A percentile compares a stretch with the other conserved stretches of the same genome.
These are phyloP conservation scores for Leccinum uliginosum DNA, from an alignment of 768 basidiomycete species.

Conservation along the genomic window DNA sequence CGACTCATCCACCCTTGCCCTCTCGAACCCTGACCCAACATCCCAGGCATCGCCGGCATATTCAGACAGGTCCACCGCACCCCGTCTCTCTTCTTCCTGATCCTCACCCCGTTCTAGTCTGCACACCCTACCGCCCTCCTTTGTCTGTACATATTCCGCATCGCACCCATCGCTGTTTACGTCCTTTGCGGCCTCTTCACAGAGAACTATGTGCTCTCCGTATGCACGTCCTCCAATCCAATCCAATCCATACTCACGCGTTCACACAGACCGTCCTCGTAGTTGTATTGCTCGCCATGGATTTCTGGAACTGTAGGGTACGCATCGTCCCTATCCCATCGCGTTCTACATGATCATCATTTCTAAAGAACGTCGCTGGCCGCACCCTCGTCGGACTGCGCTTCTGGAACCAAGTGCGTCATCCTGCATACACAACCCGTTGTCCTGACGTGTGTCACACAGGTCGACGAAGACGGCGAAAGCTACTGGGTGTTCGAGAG, in stretches of 20 bases:
- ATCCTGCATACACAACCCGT: background rate
- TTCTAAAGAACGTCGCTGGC: slow-evolving; percentile 81
- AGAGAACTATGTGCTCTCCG: slow-evolving; percentile 88
- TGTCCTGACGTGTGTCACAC: slow-evolving; percentile 3
- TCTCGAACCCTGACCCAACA: slow-evolving; percentile 1
- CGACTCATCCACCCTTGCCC: background rate
- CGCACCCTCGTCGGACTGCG: slow-evolving; percentile 90
- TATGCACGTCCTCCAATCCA: slow-evolving; percentile 35
- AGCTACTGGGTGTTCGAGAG: slow-evolving; percentile 98
- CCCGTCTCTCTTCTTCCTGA: background rate
- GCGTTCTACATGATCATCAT: slow-evolving; percentile 1
- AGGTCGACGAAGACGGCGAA: slow-evolving; percentile 96
- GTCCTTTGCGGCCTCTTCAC: slow-evolving; percentile 91
- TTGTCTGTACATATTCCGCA: slow-evolving; percentile 85
- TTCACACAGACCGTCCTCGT: slow-evolving; percentile 73
- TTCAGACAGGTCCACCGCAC: slow-evolving; percentile 58
- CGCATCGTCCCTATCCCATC: slow-evolving; percentile 14
- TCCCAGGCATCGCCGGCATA: slow-evolving; percentile 65
- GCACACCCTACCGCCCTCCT: slow-evolving; percentile 81
- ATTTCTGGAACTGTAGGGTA: slow-evolving; percentile 98
- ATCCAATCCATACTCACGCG: background rate
- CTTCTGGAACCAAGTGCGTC: slow-evolving; percentile 89
- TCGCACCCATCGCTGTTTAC: slow-evolving; percentile 86
- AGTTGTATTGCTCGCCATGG: slow-evolving; percentile 91
- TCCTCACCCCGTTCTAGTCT: slow-evolving; percentile 45